A percentile compares a stretch with the other conserved stretches of the same genome.
Conservation (phyloP, 1,284 basidiomycete species). For the Coniferiporia weirii region DNA sequence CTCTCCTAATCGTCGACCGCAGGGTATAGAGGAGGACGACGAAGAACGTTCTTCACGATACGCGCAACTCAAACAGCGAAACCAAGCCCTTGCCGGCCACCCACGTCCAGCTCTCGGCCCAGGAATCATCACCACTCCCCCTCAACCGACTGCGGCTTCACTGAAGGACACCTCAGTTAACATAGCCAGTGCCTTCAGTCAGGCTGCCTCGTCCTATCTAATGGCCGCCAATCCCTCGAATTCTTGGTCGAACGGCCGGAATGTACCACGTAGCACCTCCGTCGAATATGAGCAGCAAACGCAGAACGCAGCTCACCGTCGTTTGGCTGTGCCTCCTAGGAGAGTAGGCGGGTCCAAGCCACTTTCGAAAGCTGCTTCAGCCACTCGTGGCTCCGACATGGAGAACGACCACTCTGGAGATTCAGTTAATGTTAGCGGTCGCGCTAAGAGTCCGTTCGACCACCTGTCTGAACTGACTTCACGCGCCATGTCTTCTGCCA, state of each 20-base stretch:
- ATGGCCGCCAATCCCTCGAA: slow-evolving; percentile 42
- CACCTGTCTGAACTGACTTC: slow-evolving; percentile 49
- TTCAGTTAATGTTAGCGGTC: slow-evolving; percentile 23
- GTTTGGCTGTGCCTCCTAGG: slow-evolving; percentile 52
- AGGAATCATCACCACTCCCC: slow-evolving; percentile 35
- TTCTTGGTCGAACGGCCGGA: slow-evolving; percentile 57
- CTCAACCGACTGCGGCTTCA: slow-evolving; percentile 60
- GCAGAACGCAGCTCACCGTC: slow-evolving; percentile 44
- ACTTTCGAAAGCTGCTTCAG: slow-evolving; percentile 45
- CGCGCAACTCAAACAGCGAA: slow-evolving; percentile 50
- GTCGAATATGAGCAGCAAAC: slow-evolving; percentile 72
- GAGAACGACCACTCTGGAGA: slow-evolving; percentile 38
- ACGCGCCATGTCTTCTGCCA: slow-evolving; percentile 38
- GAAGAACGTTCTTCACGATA: slow-evolving; percentile 46
- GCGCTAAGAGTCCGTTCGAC: slow-evolving; percentile 62
- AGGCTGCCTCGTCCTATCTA: slow-evolving; percentile 49
- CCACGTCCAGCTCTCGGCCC: slow-evolving; percentile 21
- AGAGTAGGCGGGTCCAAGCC: slow-evolving; percentile 36
- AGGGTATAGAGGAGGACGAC: slow-evolving; percentile 34
- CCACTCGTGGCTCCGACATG: slow-evolving; percentile 54
- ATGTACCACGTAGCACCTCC: slow-evolving; percentile 63
- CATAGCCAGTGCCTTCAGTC: slow-evolving; percentile 73
- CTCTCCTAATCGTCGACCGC: slow-evolving; percentile 19
- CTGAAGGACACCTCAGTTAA: slow-evolving; percentile 81
- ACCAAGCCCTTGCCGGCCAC: slow-evolving; percentile 31